Base-by-base conservation (phyloP, 371 early-diverging fungal genomes). In the Mucor racemosus region DNA sequence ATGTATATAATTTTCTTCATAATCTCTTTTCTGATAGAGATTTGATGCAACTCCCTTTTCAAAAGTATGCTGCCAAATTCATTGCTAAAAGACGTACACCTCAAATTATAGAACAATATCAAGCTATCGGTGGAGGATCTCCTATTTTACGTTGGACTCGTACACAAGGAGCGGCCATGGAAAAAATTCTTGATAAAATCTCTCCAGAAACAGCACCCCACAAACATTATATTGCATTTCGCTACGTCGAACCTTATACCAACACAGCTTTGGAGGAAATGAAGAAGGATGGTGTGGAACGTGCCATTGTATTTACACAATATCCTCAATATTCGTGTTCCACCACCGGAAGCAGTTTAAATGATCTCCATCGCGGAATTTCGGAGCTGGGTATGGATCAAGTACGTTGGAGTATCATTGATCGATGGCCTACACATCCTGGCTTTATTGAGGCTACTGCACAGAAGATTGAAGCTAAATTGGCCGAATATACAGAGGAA, bases 301-400 rank as follows among this genome's bases (percentile, higher is more conserved):
- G 94, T 7, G 97, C 93, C 9, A 84, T 98, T 17, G 97, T 96
- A 1, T 94, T 98, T 61, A 91, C 94, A 0, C 93, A 97, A 74
- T 98, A 98, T 76, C 97, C 97, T 60, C 97, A 98, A 80, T 97
- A 95, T 80, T 95, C 95, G 15, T 96, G 98, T 72, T 93, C 97
- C 0, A 98, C 98, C 17, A 96, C 97, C 0, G 98, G 98, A 33
- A 91, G 91, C 72, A 93, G 92, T 66, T 78, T 98, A 67, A 98
- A 97, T 74, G 95, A 97, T 76, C 84, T 98, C 4, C 88, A 87
- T 64, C 86, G 90, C 31, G 77, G 82, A 7, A 81, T 94, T 40
- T 70, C 86, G 68, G 68, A 71, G 10, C 64, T 75, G 3, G 94
- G 94, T 56, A 87, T 92, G 60, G 78, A 87, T 5, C 72, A 82